phyloP scores from a whole-genome alignment of 2,329 filamentous ascomycete species.

The Huntiella savannae region DNA sequence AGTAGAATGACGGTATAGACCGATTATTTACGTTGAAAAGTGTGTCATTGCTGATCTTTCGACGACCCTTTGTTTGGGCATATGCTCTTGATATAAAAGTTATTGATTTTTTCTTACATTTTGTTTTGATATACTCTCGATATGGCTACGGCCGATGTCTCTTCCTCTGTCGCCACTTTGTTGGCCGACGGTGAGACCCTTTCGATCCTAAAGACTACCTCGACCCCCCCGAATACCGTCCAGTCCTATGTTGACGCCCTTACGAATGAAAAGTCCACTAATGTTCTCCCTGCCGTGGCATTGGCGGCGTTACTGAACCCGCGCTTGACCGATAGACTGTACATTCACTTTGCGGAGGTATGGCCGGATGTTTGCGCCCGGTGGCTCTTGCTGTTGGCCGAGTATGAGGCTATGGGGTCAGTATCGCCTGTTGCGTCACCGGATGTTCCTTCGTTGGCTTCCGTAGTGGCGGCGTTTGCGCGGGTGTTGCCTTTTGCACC shows the following conservation, averaged over 20 bases:
- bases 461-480: constrained; percentile 51
- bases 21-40: no score
- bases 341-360: constrained; percentile 52
- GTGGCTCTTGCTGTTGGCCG: constrained; percentile 38
- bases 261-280: constrained; percentile 35
- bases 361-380: constrained; percentile 69
- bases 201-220: constrained; percentile 29
- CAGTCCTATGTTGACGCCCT: constrained; percentile 18
- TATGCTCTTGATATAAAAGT: not conserved
- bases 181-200: constrained; percentile 11
- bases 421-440: constrained; percentile 14
- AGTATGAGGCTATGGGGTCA: constrained; percentile 12
- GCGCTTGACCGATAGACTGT: constrained; percentile 51
- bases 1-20: no score
- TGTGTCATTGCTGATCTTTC: not conserved
- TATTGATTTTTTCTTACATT: not conserved
- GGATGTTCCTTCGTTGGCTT: constrained; percentile 17
- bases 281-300: constrained; percentile 54
- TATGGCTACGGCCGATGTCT: constrained; percentile 12
- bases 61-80: not conserved
- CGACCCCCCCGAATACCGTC: constrained; percentile 28
- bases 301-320: constrained; percentile 45
- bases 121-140: not conserved
- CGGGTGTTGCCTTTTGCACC: constrained; percentile 67
- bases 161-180: constrained; percentile 11